phyloP scores from a whole-genome alignment of 768 basidiomycete genomes.

The Boletales sp. region DNA sequence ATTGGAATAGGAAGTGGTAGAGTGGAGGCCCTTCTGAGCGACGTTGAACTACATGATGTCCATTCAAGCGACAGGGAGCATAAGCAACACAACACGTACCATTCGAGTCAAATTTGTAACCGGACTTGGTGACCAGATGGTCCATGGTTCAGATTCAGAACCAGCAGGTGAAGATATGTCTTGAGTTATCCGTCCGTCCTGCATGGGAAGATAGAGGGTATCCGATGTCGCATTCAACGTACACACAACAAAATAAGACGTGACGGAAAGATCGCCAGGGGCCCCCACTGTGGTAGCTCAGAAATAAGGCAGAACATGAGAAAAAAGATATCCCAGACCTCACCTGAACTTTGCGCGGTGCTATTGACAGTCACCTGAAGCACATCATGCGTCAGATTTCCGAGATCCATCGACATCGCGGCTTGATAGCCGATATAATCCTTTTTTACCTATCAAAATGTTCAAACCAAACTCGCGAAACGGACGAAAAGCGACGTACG shows the following conservation, averaged over 20 bases:
- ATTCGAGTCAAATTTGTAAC: neutral
- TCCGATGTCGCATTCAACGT: neutral
- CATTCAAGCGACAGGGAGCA: neutral
- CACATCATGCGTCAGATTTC: neutral
- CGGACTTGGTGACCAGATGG: constrained; percentile 4
- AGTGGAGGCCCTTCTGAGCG: neutral
- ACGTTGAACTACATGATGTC: neutral
- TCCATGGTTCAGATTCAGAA: neutral
- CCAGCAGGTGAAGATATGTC: neutral
- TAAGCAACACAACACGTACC: neutral
- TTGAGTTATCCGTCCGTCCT: neutral
- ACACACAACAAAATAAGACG: neutral
- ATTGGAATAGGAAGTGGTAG: too few species aligned
- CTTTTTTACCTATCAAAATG: too few species aligned
- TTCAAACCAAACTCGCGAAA: too few species aligned
- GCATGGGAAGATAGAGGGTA: neutral
- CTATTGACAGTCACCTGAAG: neutral
- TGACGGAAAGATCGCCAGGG: neutral
- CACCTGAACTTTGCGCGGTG: neutral
- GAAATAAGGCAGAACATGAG: neutral
- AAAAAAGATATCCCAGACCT: neutral
- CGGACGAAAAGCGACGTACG: too few species aligned
- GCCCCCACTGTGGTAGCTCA: too few species aligned
- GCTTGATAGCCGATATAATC: neutral
- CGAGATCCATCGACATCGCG: neutral